Evolutionary conservation across 2,329 filamentous ascomycete species (phyloP).

Genomic region (Venturia oleaginea): DNA sequence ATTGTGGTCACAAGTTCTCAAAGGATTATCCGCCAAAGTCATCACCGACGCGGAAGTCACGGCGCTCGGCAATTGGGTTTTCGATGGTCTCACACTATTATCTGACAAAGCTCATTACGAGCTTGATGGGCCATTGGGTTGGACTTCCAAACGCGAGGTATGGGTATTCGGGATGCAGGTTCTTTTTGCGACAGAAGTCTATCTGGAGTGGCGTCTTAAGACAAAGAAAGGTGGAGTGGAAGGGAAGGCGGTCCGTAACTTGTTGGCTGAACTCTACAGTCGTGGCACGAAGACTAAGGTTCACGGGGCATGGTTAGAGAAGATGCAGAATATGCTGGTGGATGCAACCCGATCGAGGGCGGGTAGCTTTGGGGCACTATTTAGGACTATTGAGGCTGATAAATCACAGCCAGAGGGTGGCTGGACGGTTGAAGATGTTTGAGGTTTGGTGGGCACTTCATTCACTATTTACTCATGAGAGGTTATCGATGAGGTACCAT

Average conservation of each 20-base stretch:
- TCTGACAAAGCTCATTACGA: conserved; percentile 35
- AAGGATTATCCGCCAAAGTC: conserved; percentile 18
- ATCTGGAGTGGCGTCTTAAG: conserved; percentile 22
- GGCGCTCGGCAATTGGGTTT: conserved; percentile 38
- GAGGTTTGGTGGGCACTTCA: neutral
- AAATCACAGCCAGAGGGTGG: neutral
- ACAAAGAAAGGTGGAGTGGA: conserved; percentile 17
- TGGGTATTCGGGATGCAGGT: conserved; percentile 51
- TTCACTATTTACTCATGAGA: neutral
- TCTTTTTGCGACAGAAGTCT: conserved; percentile 32
- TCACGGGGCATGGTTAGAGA: conserved; percentile 31
- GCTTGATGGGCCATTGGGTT: conserved; percentile 60
- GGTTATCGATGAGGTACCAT: neutral
- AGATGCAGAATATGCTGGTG: conserved; percentile 26
- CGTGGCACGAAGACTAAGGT: conserved; percentile 19
- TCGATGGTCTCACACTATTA: conserved; percentile 40
- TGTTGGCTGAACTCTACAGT: conserved; percentile 22
- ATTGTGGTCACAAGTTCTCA: conserved; percentile 54
- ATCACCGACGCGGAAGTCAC: conserved; percentile 16
- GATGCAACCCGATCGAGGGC: neutral
- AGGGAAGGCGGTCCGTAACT: conserved; percentile 20
- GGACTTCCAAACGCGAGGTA: conserved; percentile 58
- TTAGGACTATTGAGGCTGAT: neutral
- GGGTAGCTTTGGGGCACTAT: neutral
- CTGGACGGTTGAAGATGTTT: neutral